Evolutionary conservation across 1,284 basidiomycete genomes (phyloP).

Genomic region (Laetiporus sulphureus): DNA sequence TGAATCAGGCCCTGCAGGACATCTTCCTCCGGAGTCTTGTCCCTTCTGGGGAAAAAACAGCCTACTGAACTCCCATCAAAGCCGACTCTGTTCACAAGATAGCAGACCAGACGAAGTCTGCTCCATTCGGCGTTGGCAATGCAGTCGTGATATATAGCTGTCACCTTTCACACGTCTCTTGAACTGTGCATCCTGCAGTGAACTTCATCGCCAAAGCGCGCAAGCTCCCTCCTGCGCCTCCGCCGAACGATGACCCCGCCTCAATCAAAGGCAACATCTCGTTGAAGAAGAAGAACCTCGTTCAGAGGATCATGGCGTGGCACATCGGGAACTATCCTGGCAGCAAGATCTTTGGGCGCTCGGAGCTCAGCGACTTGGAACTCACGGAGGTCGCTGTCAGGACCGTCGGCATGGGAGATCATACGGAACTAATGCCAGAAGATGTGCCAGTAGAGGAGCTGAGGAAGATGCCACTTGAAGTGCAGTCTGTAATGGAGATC

Average conservation of each 20-base stretch:
- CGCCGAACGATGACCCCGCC: slow-evolving; percentile 20
- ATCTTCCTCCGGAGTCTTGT: too few species aligned
- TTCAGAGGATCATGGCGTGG: slow-evolving; percentile 21
- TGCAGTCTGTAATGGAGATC: slow-evolving; percentile 21
- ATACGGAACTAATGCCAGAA: slow-evolving; percentile 1
- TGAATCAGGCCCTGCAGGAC: too few species aligned
- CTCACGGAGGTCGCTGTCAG: slow-evolving; percentile 17
- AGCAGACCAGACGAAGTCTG: too few species aligned
- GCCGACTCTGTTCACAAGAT: too few species aligned
- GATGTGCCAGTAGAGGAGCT: slow-evolving; percentile 1
- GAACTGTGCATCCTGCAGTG: too few species aligned
- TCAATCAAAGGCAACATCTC: slow-evolving; percentile 19
- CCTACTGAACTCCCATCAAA: too few species aligned
- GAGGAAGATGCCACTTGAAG: slow-evolving; percentile 11
- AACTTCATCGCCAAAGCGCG: slow-evolving; percentile 12
- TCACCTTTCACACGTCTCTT: too few species aligned
- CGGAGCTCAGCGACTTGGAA: slow-evolving; percentile 14
- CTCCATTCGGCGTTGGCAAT: too few species aligned
- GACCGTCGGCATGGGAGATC: slow-evolving; percentile 3
- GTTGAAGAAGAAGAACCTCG: slow-evolving; percentile 16
- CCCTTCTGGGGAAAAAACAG: too few species aligned
- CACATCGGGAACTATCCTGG: slow-evolving; percentile 18
- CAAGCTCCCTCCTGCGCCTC: slow-evolving; percentile 16
- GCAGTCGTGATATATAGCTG: too few species aligned
- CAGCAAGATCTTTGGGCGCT: slow-evolving; percentile 20